phyloP scores from a whole-genome alignment of 768 basidiomycete species.

The Dacryopinax spathularia region DNA sequence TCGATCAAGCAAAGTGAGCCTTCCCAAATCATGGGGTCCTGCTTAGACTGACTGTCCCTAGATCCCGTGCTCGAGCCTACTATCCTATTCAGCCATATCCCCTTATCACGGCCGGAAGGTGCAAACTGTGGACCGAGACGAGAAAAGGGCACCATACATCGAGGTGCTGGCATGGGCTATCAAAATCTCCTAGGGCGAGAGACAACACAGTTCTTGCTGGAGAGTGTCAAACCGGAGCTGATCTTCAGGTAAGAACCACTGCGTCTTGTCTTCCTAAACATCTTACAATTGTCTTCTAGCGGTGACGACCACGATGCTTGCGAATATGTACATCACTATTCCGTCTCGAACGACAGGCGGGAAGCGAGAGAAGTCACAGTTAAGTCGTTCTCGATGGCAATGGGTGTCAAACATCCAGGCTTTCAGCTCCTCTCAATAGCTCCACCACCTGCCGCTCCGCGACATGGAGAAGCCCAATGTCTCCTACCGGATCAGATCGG shows the following conservation, averaged over 20 bases:
- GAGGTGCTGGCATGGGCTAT: constrained; percentile 65
- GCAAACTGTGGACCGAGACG: constrained; percentile 62
- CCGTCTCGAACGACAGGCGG: constrained; percentile 14
- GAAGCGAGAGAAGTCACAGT: constrained; percentile 62
- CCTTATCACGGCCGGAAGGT: constrained; percentile 58
- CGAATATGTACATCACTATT: constrained; percentile 44
- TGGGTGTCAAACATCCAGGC: constrained; percentile 72
- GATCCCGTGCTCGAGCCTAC: constrained; percentile 30
- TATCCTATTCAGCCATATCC: constrained; percentile 78
- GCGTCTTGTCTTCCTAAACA: neutral
- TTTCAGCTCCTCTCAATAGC: constrained; percentile 78
- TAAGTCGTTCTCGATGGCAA: constrained; percentile 80
- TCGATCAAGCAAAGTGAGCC: constrained; percentile 2
- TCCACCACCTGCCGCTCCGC: constrained; percentile 21
- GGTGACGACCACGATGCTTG: constrained; percentile 97
- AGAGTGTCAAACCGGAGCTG: constrained; percentile 46
- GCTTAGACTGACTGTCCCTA: constrained; percentile 9
- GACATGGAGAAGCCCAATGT: constrained; percentile 28
- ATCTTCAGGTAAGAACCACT: constrained; percentile 52
- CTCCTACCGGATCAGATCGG: constrained; percentile 70
- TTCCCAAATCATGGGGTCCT: neutral
- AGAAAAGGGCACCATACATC: constrained; percentile 54
- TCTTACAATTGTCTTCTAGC: constrained; percentile 27
- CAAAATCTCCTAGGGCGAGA: constrained; percentile 67
- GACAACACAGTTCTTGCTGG: constrained; percentile 51